These are phyloP conservation scores for Prunus fruticosa DNA, from an alignment of 306 rosid species.

Conservation along the genomic window DNA sequence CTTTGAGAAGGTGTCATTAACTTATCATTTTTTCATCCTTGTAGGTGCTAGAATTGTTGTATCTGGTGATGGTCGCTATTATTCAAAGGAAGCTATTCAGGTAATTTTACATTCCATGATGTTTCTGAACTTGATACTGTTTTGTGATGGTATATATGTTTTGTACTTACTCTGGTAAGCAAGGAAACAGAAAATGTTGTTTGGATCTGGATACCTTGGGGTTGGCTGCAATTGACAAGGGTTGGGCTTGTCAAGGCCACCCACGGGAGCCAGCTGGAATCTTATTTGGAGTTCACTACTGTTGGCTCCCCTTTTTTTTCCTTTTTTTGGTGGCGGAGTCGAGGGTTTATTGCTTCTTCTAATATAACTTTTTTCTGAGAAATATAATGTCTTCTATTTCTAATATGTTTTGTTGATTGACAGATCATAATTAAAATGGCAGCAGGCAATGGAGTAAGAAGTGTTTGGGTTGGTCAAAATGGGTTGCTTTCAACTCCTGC, in stretches of 20 bases:
- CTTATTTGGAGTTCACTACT: background rate
- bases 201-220: background rate
- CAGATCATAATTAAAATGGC: slow-evolving; percentile 91
- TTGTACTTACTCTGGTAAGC: background rate
- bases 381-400: slow-evolving; percentile 4
- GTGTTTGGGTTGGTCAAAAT: slow-evolving; percentile 93
- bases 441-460: slow-evolving; percentile 91
- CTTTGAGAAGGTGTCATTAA: background rate
- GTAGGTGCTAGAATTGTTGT: slow-evolving; percentile 91
- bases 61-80: slow-evolving; percentile 99
- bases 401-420: slow-evolving; percentile 10
- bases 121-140: background rate
- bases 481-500: slow-evolving; percentile 99
- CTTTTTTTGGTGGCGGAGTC: background rate
- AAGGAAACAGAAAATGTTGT: background rate
- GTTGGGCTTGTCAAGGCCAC: background rate
- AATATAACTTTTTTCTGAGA: background rate
- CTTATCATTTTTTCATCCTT: slow-evolving; percentile 11
- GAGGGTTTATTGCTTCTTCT: background rate
- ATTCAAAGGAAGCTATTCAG: slow-evolving; percentile 92
- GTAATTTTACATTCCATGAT: slow-evolving; percentile 27
- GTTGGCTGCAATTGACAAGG: background rate
- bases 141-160: background rate
- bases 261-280: background rate
- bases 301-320: background rate